Base-by-base conservation (phyloP, 2,329 filamentous ascomycete genomes). In the Claviceps fusiformis region DNA sequence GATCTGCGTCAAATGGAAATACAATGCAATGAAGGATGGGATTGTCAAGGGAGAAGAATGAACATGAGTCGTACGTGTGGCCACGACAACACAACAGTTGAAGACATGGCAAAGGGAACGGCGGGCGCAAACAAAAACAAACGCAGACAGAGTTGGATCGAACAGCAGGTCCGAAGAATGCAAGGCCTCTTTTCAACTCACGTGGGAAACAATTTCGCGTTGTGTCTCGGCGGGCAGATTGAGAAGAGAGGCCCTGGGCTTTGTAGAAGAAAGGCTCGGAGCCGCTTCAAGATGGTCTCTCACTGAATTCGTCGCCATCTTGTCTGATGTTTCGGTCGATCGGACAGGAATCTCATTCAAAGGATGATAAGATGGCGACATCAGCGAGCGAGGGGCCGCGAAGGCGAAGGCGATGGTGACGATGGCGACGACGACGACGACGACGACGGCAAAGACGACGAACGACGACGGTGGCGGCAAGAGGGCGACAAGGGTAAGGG, bases 141-240 rank as follows among this genome's bases (percentile, higher is more conserved):
- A n/a, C 5, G 39, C 15, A 41, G 39, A 39, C 37, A 19, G n/a
- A 27, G 6, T 33, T 33, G 33, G 33, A 7, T 7, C 6, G 35
- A 11, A 37, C 11, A 13, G 11, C 9, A 37, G 9, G 9, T 33
- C 33, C 33, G 33, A 33, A 33, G 35, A 37, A 37, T 37, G 35
- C 35, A 37, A 10, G 5, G 10, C 35, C 9, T 37, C 7, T 11
- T 11, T 3, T 37, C 35, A 27, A 65, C 72, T 58, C 63, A 77
- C 73, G 64, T 77, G 70, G 46, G 66, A 67, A 59, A 77, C 61
- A 52, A 80, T 76, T 29, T 76, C 73, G 54, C 70, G 70, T 58
- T 77, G 73, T 0, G 75, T 73, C 62, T 79, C 77, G 17, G 66
- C 60, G 8, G 76, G 75, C 35, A 79, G 63, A 57, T 70, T 67